Conservation (phyloP, 2,329 filamentous ascomycete genomes). For the Fusarium pininemorale region DNA sequence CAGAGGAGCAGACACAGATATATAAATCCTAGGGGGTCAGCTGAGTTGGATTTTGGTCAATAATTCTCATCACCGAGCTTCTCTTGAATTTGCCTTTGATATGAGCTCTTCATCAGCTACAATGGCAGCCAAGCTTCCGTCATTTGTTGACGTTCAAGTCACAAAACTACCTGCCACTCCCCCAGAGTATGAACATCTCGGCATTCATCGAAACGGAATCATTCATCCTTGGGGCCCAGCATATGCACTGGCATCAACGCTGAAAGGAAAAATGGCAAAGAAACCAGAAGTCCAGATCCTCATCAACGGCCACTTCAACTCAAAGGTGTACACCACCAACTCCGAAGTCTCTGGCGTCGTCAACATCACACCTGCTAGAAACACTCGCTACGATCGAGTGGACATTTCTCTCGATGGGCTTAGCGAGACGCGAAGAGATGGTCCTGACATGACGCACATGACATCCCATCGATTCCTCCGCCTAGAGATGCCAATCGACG, state of each 20-base stretch:
- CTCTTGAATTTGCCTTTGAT: not conserved
- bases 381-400: constrained; percentile 26
- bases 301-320: constrained; percentile 37
- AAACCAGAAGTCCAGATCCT: constrained; percentile 18
- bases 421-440: constrained; percentile 31
- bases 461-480: constrained; percentile 36
- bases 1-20: not conserved
- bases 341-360: constrained; percentile 37
- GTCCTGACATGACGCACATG: constrained; percentile 30
- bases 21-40: constrained; percentile 4
- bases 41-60: not conserved
- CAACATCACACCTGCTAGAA: constrained; percentile 14
- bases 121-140: constrained; percentile 16
- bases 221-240: constrained; percentile 22
- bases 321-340: constrained; percentile 39
- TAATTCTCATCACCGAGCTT: not conserved
- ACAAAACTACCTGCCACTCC: constrained; percentile 18
- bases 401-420: constrained; percentile 33
- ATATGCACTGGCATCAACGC: constrained; percentile 1
- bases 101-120: not conserved
- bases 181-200: constrained; percentile 30
- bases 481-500: constrained; percentile 33
- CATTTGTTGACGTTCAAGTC: constrained; percentile 22
- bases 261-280: constrained; percentile 14
- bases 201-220: constrained; percentile 13